Evolutionary conservation across 2,329 filamentous ascomycete species (phyloP), one percentile per base, ranked within the genome.

Genomic region (Fusarium chlamydosporum): DNA sequence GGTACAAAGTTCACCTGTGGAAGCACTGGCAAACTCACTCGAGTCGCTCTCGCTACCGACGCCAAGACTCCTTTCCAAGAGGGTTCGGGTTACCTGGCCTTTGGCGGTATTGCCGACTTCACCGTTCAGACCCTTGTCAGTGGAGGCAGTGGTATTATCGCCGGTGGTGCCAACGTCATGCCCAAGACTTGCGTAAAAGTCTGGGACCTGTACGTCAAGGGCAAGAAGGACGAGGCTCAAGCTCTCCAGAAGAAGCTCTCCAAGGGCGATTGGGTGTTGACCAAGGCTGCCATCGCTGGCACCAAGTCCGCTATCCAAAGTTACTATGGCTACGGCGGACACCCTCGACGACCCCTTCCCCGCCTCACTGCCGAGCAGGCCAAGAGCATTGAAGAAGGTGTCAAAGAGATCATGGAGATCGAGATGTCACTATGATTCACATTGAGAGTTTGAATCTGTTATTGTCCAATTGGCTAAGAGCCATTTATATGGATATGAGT

Each of bases 1-100:
- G 93, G 93, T 67, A 94, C 92, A 56, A 97, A 97, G 80, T 96
- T 97, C 84, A 97, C 93, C 40, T 96, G 93, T 78, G 93, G 92
- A 70, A 96, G 93, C 83, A 96, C 92, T 1, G 93, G 93, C 68
- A 97, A 96, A 82, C 86, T 96, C 70, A 95, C 93, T 13, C 89
- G 93, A 33, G 92, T 97, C 6, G 92, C 93, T 8, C 80, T 86
- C 15, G 92, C 89, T 45, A 88, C 90, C 47, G 82, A 91, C 72
- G 92, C 93, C 59, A 88, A 89, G 78, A 93, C 90, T 0, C 88
- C 91, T 12, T 81, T 77, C 62, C 77, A 80, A 9, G 82, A 85
- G 65, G 88, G 87, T 34, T 87, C 84, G 20, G 89, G 88, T 12
- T 96, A 94, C 83, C 91, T 96, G 87, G 93, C 92, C 20, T 94